Conservation (phyloP, 495 filamentous ascomycete genomes). For the Apiosordaria backusii region DNA sequence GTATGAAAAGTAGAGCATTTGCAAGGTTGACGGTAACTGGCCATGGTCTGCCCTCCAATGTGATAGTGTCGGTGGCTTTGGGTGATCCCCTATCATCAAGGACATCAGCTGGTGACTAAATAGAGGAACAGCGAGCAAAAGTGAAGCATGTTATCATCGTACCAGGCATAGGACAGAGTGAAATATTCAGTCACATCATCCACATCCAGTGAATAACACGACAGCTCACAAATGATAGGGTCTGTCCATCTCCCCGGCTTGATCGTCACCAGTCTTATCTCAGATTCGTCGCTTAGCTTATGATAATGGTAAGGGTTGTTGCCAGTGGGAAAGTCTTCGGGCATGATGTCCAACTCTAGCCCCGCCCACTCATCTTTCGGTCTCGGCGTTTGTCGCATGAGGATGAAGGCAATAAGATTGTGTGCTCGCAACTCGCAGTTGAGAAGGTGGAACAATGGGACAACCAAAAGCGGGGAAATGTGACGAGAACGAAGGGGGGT, state of each 20-base stretch:
- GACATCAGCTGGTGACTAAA: background rate
- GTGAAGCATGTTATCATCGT: no score
- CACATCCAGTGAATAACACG: background rate
- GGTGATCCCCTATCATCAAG: background rate
- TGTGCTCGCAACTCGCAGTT: no score
- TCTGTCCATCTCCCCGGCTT: background rate
- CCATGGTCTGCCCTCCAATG: constrained; percentile 4
- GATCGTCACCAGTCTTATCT: background rate
- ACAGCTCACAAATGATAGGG: background rate
- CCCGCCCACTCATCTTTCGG: background rate
- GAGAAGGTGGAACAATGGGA: no score
- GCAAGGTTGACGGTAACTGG: constrained; percentile 9
- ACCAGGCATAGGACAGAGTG: constrained; percentile 13
- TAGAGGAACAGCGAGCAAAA: background rate
- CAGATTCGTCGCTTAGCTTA: background rate
- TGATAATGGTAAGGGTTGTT: background rate
- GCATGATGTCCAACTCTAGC: background rate
- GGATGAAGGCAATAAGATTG: background rate
- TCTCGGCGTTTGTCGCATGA: background rate
- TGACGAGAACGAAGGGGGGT: no score
- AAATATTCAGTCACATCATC: background rate
- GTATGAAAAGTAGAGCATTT: constrained; percentile 4
- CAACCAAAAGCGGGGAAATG: no score
- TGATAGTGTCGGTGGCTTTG: background rate
- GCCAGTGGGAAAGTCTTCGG: background rate